phyloP scores from a whole-genome alignment of 768 basidiomycete species.

The Gymnopilus dilepis region DNA sequence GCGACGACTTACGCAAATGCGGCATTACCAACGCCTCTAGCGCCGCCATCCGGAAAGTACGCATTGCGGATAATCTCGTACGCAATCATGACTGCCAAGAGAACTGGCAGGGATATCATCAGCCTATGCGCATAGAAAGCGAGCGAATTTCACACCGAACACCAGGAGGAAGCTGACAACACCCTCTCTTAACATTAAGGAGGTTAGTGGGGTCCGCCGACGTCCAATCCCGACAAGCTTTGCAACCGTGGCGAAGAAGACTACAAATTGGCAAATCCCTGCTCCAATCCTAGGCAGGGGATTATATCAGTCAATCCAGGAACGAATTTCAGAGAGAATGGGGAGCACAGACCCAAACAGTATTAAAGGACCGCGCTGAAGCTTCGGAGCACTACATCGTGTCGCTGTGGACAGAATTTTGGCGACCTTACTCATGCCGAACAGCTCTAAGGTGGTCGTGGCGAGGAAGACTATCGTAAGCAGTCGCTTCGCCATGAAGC shows the following conservation, averaged over 20 bases:
- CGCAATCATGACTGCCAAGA: neutral
- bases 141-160: slow-evolving; percentile 5
- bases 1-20: neutral
- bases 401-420: neutral
- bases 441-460: neutral
- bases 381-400: slow-evolving; percentile 6
- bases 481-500: neutral
- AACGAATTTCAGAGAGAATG: neutral
- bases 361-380: neutral
- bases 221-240: neutral
- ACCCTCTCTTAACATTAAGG: slow-evolving; percentile 21
- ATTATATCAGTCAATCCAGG: no score
- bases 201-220: slow-evolving; percentile 13
- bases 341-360: slow-evolving; percentile 5
- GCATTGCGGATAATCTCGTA: slow-evolving; percentile 1
- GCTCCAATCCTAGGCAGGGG: slow-evolving; percentile 4
- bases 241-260: slow-evolving; percentile 6
- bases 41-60: neutral
- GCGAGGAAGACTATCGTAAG: neutral
- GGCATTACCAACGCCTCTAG: neutral
- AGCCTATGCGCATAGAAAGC: no score
- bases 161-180: slow-evolving; percentile 19
- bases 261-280: slow-evolving; percentile 10
- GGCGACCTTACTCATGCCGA: neutral
- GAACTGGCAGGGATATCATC: neutral